phyloP scores from a whole-genome alignment of 2,329 filamentous ascomycete genomes.

The Colletotrichum navitas region DNA sequence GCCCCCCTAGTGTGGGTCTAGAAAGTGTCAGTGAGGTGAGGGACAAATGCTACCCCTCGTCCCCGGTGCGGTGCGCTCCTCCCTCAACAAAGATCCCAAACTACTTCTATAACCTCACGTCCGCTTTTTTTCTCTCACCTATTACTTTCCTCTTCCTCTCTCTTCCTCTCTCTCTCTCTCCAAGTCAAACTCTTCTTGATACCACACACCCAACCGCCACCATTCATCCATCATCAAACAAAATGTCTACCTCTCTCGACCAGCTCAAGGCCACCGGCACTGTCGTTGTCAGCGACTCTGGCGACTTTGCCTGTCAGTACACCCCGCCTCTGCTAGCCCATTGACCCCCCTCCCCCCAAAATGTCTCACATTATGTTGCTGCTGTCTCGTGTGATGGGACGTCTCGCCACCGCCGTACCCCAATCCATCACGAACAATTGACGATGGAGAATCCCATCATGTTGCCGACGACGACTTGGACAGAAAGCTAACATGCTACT shows the following conservation, averaged over 20 bases:
- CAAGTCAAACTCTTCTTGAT: conserved; percentile 19
- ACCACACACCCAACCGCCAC: conserved; percentile 31
- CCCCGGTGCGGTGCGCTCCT: conserved; percentile 14
- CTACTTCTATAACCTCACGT: conserved; percentile 33
- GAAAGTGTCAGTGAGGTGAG: conserved; percentile 18
- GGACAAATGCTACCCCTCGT: conserved; percentile 31
- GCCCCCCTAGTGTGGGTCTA: conserved; percentile 14
- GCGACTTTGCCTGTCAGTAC: conserved; percentile 82
- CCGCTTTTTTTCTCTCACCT: conserved; percentile 29
- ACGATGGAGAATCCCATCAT: not conserved
- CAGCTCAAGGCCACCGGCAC: conserved; percentile 98
- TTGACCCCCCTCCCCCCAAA: not conserved
- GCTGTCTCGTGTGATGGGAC: not conserved
- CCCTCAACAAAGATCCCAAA: conserved; percentile 22
- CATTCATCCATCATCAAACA: conserved; percentile 33
- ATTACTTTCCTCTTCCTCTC: conserved; percentile 11
- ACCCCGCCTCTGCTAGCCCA: conserved; percentile 29
- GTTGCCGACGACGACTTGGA: conserved; percentile 28
- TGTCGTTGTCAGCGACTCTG: conserved; percentile 97
- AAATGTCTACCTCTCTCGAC: conserved; percentile 91
- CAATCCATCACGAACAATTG: conserved; percentile 13
- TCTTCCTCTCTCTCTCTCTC: conserved; percentile 4
- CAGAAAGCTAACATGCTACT: conserved; percentile 34
- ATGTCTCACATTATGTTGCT: conserved; percentile 21
- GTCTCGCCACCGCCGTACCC: conserved; percentile 4